Percentiles rank a stretch among this genome's conserved stretches.
Evolutionary conservation across 306 rosid species (phyloP).

Genomic region (Cicer judaicum): DNA sequence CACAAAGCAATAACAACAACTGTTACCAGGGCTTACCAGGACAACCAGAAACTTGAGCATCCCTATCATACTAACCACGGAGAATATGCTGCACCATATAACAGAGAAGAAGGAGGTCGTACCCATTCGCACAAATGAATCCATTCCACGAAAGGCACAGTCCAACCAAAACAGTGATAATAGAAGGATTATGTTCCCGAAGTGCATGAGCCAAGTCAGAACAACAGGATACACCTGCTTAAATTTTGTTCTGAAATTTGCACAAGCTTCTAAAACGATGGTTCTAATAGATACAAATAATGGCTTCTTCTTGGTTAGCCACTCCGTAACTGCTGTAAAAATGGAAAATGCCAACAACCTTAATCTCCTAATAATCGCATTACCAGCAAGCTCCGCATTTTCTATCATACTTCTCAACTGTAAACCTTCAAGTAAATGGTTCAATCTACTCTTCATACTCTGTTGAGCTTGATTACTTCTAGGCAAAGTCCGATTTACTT

Average conservation of each 20-base stretch:
- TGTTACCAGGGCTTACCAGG: constrained; percentile 66
- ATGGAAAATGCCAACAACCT: constrained; percentile 53
- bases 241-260: constrained; percentile 55
- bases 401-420: constrained; percentile 56
- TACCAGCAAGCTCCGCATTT: constrained; percentile 62
- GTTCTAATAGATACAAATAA: constrained; percentile 50
- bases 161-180: constrained; percentile 85
- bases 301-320: constrained; percentile 68
- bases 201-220: constrained; percentile 69
- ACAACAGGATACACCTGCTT: constrained; percentile 73
- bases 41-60: constrained; percentile 74
- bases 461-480: constrained; percentile 49
- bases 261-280: constrained; percentile 46
- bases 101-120: constrained; percentile 90
- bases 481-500: constrained; percentile 50
- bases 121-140: constrained; percentile 90
- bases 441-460: constrained; percentile 51
- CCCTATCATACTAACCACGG: constrained; percentile 83
- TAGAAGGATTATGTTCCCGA: constrained; percentile 73
- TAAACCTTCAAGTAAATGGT: constrained; percentile 53
- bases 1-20: constrained; percentile 32
- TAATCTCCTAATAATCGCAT: constrained; percentile 56
- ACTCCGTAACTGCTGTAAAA: constrained; percentile 58
- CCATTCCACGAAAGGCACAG: constrained; percentile 79
- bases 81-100: constrained; percentile 89